Evolutionary conservation across 2,329 filamentous ascomycete species (phyloP).

Genomic region (Fulvia fulva): DNA sequence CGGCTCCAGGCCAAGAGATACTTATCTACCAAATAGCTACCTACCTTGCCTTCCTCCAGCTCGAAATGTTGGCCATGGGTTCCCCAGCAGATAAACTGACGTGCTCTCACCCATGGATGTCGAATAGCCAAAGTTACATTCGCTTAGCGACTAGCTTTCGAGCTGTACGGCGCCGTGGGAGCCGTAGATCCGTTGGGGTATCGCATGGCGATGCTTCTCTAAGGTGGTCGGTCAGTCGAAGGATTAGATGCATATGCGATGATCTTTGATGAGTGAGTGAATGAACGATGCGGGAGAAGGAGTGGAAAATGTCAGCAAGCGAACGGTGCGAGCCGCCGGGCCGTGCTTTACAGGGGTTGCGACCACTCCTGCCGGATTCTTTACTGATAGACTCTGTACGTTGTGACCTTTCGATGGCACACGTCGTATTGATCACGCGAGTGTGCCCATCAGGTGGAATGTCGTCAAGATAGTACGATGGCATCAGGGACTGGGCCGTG

Average conservation of each 20-base stretch:
- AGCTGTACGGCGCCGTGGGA: background rate
- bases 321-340: background rate
- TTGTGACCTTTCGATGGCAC: too few species aligned
- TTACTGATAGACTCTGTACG: too few species aligned
- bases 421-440: too few species aligned
- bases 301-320: background rate
- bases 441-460: too few species aligned
- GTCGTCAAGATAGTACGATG: too few species aligned
- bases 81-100: background rate
- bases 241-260: background rate
- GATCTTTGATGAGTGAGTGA: background rate
- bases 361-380: too few species aligned
- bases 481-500: too few species aligned
- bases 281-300: background rate
- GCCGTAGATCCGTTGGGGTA: too few species aligned
- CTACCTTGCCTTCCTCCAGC: background rate
- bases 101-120: conserved; percentile 4
- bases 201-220: background rate
- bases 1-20: background rate
- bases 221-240: background rate
- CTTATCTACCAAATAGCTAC: background rate
- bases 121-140: conserved; percentile 3
- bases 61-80: background rate
- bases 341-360: background rate
- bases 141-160: background rate